These are phyloP conservation scores for Saccharomycopsis oosterbeekiorum DNA, from an alignment of 805 yeast species.

Conservation along the genomic window DNA sequence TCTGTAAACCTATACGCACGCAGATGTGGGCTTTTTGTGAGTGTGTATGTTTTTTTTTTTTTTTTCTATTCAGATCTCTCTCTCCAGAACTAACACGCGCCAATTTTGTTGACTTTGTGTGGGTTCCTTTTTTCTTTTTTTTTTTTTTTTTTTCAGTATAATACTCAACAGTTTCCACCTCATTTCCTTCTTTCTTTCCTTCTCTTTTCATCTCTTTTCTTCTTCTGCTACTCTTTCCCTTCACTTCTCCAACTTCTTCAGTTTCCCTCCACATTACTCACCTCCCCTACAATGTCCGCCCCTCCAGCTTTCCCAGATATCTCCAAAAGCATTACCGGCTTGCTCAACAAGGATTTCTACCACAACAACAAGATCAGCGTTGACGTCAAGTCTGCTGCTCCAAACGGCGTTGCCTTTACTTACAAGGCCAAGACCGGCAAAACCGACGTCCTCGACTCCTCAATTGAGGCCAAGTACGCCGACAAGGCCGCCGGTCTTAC, in stretches of 20 bases:
- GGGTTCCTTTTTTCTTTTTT: not conserved
- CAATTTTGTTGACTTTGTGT: too few species aligned
- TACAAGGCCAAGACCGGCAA: conserved; percentile 82
- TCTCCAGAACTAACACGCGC: too few species aligned
- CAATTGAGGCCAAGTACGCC: conserved; percentile 82
- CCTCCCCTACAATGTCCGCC: conserved; percentile 36
- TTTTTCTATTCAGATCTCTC: too few species aligned
- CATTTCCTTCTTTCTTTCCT: not conserved
- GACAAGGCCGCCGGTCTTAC: conserved; percentile 91
- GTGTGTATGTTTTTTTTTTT: too few species aligned
- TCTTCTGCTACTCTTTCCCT: not conserved
- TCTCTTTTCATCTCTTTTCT: not conserved
- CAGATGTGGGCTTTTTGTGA: too few species aligned
- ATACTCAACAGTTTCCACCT: not conserved
- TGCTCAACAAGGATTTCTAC: conserved; percentile 86
- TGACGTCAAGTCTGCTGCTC: conserved; percentile 86
- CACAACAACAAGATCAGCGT: conserved; percentile 81
- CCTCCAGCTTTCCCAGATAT: conserved; percentile 92
- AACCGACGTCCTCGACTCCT: conserved; percentile 76
- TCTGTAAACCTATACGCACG: too few species aligned
- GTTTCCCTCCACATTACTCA: not conserved
- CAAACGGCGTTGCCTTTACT: conserved; percentile 92
- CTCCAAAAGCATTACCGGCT: conserved; percentile 84
- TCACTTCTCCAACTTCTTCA: not conserved
- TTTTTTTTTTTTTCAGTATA: not conserved